Evolutionary conservation across 2,329 filamentous ascomycete genomes (phyloP).

Genomic region (Claviceps arundinis): DNA sequence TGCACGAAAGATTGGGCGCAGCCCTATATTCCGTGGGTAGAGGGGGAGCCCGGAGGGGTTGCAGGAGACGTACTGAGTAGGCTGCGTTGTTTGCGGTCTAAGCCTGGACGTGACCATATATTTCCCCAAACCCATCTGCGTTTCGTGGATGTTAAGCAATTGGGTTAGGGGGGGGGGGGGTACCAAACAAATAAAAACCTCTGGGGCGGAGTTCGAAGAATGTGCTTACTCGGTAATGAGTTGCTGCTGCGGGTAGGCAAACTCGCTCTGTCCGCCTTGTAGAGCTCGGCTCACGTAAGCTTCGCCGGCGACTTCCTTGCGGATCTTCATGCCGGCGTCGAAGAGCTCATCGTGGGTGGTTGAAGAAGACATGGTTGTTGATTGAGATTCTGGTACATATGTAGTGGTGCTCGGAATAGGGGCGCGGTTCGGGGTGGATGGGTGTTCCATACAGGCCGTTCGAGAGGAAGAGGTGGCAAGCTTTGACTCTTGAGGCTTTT

Average conservation of each 20-base stretch:
- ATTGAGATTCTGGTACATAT: too few species aligned
- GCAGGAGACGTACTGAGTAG: slow-evolving; percentile 20
- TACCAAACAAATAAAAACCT: neutral
- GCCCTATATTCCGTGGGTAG: neutral
- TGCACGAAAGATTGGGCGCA: too few species aligned
- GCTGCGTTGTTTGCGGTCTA: slow-evolving; percentile 43
- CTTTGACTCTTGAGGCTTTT: too few species aligned
- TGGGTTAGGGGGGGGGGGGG: too few species aligned
- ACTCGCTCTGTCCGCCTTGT: slow-evolving; percentile 23
- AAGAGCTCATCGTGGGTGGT: slow-evolving; percentile 26
- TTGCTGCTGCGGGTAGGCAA: slow-evolving; percentile 28
- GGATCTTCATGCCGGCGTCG: slow-evolving; percentile 43
- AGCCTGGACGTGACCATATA: slow-evolving; percentile 48
- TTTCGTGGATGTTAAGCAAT: too few species aligned
- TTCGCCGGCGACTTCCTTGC: slow-evolving; percentile 42
- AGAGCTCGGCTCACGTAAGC: slow-evolving; percentile 44
- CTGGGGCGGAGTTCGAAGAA: too few species aligned
- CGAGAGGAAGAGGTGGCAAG: too few species aligned
- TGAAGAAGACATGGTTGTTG: neutral
- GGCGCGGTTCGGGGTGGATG: too few species aligned
- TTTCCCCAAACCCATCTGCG: slow-evolving; percentile 39
- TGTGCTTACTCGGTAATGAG: slow-evolving; percentile 36
- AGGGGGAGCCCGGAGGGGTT: neutral
- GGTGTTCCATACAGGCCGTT: too few species aligned
- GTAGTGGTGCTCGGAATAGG: too few species aligned